A percentile compares a stretch with the other conserved stretches of the same genome.
These are phyloP conservation scores for Yarrowia osloensis DNA, from an alignment of 805 yeast species.

Conservation along the genomic window DNA sequence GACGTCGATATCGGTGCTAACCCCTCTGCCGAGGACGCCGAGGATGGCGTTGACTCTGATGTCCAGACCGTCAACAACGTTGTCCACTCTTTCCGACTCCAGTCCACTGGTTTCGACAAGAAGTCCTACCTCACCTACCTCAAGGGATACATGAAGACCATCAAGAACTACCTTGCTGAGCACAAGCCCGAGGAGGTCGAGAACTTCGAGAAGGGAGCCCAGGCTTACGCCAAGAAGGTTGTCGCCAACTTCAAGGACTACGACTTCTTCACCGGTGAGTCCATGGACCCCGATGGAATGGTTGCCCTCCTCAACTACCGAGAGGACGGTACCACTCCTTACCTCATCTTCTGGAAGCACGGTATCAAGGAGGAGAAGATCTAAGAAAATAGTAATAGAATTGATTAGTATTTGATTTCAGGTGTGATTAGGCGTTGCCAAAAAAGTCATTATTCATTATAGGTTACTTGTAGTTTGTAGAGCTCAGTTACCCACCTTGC, in stretches of 20 bases:
- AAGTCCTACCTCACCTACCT: constrained; percentile 95
- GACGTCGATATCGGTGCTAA: constrained; percentile 99
- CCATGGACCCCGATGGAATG: constrained; percentile 99
- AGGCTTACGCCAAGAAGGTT: constrained; percentile 93
- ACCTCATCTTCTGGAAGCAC: constrained; percentile 98
- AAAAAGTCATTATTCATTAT: too few relatives aligned
- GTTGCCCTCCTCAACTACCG: constrained; percentile 97
- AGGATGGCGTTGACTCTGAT: constrained; percentile 80
- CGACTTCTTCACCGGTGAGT: constrained; percentile 99
- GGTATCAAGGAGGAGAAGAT: constrained; percentile 89
- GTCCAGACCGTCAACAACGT: constrained; percentile 95
- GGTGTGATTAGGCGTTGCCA: too few relatives aligned
- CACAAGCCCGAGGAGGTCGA: constrained; percentile 82
- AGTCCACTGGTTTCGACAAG: constrained; percentile 94
- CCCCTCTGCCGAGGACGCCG: constrained; percentile 98
- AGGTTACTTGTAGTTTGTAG: neutral
- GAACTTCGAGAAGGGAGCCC: constrained; percentile 96
- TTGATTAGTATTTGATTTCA: constrained; percentile 17
- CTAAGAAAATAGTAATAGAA: constrained; percentile 49
- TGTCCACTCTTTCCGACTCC: constrained; percentile 97
- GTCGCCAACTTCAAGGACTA: constrained; percentile 95
- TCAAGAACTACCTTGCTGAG: constrained; percentile 91
- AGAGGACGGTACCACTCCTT: constrained; percentile 99
- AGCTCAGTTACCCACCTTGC: neutral
- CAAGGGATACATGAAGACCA: constrained; percentile 97